A percentile compares a stretch with the other conserved stretches of the same genome.
Evolutionary conservation across 371 early-diverging fungal species (phyloP).

Genomic region (Mortierella sp.): DNA sequence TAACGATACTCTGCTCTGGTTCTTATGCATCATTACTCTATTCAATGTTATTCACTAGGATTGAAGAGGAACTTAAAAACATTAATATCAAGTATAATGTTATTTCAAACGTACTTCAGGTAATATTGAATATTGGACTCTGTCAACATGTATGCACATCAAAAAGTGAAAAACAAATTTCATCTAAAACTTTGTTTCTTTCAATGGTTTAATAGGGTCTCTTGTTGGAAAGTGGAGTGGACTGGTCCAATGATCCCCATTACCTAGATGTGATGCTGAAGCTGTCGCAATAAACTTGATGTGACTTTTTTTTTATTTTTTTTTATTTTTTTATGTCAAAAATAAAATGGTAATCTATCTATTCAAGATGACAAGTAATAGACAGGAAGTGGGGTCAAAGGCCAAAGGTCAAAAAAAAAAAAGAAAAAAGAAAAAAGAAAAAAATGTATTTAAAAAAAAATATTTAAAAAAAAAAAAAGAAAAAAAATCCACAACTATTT

Average conservation of each 20-base stretch:
- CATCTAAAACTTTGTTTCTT: neutral
- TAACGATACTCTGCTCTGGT: neutral
- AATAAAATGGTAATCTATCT: too few relatives aligned
- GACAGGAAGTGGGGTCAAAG: too few relatives aligned
- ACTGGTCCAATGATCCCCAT: slow-evolving; percentile 57
- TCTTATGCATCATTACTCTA: neutral
- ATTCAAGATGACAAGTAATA: too few relatives aligned
- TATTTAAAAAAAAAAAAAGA: slow-evolving; percentile 22
- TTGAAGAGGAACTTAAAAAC: slow-evolving; percentile 40
- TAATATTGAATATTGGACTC: slow-evolving; percentile 3
- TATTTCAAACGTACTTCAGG: slow-evolving; percentile 50
- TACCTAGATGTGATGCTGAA: slow-evolving; percentile 53
- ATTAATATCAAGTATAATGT: slow-evolving; percentile 41
- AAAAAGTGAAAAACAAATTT: neutral
- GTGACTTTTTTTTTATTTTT: too few relatives aligned
- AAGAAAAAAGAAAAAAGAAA: slow-evolving; percentile 27
- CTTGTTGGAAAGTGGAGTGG: slow-evolving; percentile 51
- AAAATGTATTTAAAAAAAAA: too few relatives aligned
- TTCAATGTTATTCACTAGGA: slow-evolving; percentile 12
- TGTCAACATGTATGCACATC: too few relatives aligned
- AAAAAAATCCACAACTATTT: slow-evolving; percentile 30
- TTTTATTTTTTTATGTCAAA: too few relatives aligned
- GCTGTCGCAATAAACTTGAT: slow-evolving; percentile 10
- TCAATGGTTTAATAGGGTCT: slow-evolving; percentile 29
- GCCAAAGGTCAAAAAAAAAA: slow-evolving; percentile 3